Base-by-base conservation (phyloP, 805 yeast species). In the Sugiyamaella lignohabitans region DNA sequence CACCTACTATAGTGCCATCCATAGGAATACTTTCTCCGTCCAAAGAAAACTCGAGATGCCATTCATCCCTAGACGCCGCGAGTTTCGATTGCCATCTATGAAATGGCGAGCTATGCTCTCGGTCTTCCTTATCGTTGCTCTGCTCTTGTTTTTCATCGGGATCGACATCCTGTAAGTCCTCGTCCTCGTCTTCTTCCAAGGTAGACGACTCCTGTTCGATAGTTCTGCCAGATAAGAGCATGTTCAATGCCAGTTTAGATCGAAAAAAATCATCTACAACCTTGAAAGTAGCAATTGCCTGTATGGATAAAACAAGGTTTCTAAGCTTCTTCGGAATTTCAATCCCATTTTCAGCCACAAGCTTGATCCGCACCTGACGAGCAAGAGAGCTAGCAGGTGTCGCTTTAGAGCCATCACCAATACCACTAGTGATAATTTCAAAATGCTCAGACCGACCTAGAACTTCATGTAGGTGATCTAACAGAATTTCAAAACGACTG, bases 1-100 rank as follows among this genome's bases (percentile, higher is more conserved):
- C 89, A 1, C 93, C 93, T 63, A 80, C 84, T 2, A 87, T 73
- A 0, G 95, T 86, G 0, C 85, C 78, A 43, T 77, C 85, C 34
- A 69, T 69, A 2, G 87, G 82, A 22, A 85, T 69, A 0, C 63
- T 66, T 47, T 78, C 79, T 3, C 75, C 86, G 51, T 79, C 70
- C 10, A 81, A 65, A 1, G 66, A 65, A 58, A 86, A 86, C 46
- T 79, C 83, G 45, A 81, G 66, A 43, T 71, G 62, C 68, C 70
- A 68, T 22, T 62, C 51, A n/a, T 48, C 54, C 17, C 42, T 24
- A 2, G 44, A 43, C 6, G 45, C 39, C 2, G 40, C 46, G n/a
- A n/a, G n/a, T n/a, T n/a, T n/a, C n/a, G 27, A 18, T 27, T 5
- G 18, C 36, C 37, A 32, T 17, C 16, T 14, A 30, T 29, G 11